Percentiles rank a stretch among this genome's conserved stretches.
phyloP scores from a whole-genome alignment of 2,329 filamentous ascomycete species.

The Trichophyton equinum region DNA sequence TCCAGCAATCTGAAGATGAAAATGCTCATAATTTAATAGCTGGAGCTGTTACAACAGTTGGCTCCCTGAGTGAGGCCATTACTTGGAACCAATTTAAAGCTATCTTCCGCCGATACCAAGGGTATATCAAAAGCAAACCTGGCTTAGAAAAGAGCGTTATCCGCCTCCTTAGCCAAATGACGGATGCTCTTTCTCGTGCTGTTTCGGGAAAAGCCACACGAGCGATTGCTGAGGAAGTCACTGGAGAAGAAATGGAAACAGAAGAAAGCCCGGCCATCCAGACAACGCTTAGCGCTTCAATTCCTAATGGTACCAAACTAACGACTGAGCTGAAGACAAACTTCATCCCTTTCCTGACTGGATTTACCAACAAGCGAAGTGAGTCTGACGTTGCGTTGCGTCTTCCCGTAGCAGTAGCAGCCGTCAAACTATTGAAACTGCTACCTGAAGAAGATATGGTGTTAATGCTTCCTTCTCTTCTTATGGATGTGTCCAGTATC shows the following conservation, averaged over 20 bases:
- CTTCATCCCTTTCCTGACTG: conserved; percentile 66
- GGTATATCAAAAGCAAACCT: conserved; percentile 66
- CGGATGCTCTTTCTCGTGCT: conserved; percentile 58
- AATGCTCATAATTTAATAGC: conserved; percentile 68
- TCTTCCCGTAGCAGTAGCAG: conserved; percentile 76
- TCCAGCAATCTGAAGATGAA: conserved; percentile 68
- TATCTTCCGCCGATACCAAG: conserved; percentile 69
- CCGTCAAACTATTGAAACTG: conserved; percentile 74
- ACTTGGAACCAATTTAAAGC: conserved; percentile 87
- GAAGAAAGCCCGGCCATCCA: conserved; percentile 24
- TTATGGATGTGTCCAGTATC: conserved; percentile 88
- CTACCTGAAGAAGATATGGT: conserved; percentile 62
- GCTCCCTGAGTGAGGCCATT: conserved; percentile 58
- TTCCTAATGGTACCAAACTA: conserved; percentile 57
- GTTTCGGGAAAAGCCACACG: conserved; percentile 18
- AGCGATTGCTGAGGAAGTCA: conserved; percentile 10
- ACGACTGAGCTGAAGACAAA: conserved; percentile 58
- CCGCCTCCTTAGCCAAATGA: conserved; percentile 64
- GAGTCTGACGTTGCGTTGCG: conserved; percentile 88
- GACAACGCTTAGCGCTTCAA: conserved; percentile 46
- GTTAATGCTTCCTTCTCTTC: conserved; percentile 62
- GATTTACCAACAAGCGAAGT: conserved; percentile 85
- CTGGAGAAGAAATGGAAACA: conserved; percentile 18
- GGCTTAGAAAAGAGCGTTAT: conserved; percentile 79
- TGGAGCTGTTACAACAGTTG: conserved; percentile 72